Evolutionary conservation across 495 filamentous ascomycete species (phyloP).

Genomic region (Xylaria palmicola): DNA sequence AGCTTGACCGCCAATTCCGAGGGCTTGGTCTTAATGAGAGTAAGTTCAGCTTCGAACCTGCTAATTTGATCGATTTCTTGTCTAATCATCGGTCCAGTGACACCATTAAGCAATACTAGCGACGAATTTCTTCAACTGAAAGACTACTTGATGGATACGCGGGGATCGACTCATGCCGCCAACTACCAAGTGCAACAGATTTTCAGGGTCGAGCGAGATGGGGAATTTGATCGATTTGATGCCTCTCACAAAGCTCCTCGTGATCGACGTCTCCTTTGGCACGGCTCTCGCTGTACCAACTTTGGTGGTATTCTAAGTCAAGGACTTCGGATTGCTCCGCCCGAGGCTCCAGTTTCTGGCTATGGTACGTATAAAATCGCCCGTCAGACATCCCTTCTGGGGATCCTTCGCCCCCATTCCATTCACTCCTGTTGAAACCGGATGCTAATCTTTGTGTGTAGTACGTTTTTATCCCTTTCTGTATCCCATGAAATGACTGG

Average conservation of each 20-base stretch:
- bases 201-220: conserved; percentile 77
- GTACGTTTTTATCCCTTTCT: not conserved
- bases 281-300: conserved; percentile 76
- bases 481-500: not conserved
- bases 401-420: too few relatives aligned
- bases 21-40: conserved; percentile 69
- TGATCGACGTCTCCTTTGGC: conserved; percentile 78
- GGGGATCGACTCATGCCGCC: conserved; percentile 58
- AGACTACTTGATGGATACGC: conserved; percentile 64
- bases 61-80: not conserved
- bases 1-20: conserved; percentile 68
- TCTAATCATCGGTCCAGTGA: conserved; percentile 43
- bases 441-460: conserved; percentile 11
- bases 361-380: conserved; percentile 52
- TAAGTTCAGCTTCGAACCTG: conserved; percentile 1
- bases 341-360: conserved; percentile 73
- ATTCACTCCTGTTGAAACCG: not conserved
- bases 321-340: conserved; percentile 82
- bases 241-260: conserved; percentile 43
- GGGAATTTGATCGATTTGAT: conserved; percentile 68
- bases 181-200: conserved; percentile 67
- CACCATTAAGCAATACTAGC: conserved; percentile 56
- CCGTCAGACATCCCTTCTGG: not conserved
- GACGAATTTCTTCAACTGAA: conserved; percentile 63
- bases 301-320: conserved; percentile 81